Evolutionary conservation across 176 grass and related monocot species (phyloP).

Genomic region (Avena insularis): DNA sequence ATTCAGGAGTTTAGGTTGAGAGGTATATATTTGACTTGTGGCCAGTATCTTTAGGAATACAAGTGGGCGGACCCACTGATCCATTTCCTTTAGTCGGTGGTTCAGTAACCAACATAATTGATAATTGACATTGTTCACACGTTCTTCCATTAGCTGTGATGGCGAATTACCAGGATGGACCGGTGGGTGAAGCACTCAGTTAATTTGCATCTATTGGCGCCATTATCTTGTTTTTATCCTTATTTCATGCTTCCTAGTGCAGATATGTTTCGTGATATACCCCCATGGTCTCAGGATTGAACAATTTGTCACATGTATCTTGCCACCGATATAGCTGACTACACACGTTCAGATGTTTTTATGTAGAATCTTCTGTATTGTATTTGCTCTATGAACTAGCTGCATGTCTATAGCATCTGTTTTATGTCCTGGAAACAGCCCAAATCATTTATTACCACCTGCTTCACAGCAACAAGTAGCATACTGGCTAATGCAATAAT

Average conservation of each 20-base stretch:
- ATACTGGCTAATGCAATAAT: not conserved
- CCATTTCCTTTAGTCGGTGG: not conserved
- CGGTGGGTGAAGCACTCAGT: not conserved
- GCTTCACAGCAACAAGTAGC: not conserved
- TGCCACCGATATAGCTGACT: not conserved
- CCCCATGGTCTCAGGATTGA: not conserved
- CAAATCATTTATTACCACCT: not conserved
- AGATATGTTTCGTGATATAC: slow-evolving; percentile 15
- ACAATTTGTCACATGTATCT: not conserved
- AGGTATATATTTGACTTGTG: slow-evolving; percentile 19
- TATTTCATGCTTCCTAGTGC: not conserved
- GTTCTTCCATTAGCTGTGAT: not conserved
- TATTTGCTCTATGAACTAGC: not conserved
- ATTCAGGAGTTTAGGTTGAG: not conserved
- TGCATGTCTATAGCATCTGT: not conserved
- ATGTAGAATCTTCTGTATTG: not conserved
- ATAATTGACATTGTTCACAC: not conserved
- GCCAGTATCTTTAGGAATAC: not conserved
- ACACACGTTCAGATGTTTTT: not conserved
- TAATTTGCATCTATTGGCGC: not conserved
- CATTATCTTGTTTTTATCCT: not conserved
- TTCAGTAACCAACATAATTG: not conserved
- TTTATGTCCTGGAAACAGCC: not conserved
- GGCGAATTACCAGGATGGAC: slow-evolving; percentile 1
- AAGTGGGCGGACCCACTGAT: not conserved